These are phyloP conservation scores for Debaryomyces castellii DNA, from an alignment of 805 yeast species.

Conservation along the genomic window DNA sequence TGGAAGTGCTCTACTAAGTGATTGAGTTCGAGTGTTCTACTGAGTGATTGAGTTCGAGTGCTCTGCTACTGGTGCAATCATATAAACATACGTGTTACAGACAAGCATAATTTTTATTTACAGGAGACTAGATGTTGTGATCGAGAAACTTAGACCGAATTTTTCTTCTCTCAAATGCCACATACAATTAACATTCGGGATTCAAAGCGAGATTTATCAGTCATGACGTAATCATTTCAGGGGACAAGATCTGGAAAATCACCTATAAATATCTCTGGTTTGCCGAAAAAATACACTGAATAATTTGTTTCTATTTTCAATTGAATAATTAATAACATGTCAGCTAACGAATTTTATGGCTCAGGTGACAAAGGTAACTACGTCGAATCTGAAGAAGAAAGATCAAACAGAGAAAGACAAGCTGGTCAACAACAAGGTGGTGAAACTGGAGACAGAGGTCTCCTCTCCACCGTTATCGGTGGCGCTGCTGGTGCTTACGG, in stretches of 20 bases:
- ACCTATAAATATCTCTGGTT: background rate
- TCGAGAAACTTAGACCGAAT: background rate
- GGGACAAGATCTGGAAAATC: background rate
- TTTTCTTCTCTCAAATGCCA: background rate
- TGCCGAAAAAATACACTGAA: background rate
- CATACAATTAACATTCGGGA: background rate
- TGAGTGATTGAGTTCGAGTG: too few relatives aligned
- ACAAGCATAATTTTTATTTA: too few relatives aligned
- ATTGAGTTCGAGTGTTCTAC: too few relatives aligned
- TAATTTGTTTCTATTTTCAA: background rate
- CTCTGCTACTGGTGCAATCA: too few relatives aligned
- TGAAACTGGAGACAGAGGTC: slow-evolving; percentile 38
- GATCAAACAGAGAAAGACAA: slow-evolving; percentile 15
- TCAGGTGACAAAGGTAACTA: slow-evolving; percentile 41
- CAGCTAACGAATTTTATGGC: slow-evolving; percentile 56
- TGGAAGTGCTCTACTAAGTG: too few relatives aligned
- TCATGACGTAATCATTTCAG: background rate
- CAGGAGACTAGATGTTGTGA: background rate
- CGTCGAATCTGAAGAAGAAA: slow-evolving; percentile 12
- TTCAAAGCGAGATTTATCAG: background rate
- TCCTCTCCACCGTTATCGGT: slow-evolving; percentile 46
- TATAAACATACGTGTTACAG: too few relatives aligned
- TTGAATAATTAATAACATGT: slow-evolving; percentile 31
- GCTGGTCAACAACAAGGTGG: slow-evolving; percentile 30
- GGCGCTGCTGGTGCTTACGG: slow-evolving; percentile 56